Evolutionary conservation across 768 basidiomycete genomes (phyloP).

Genomic region (Leccinum pellstonianum): DNA sequence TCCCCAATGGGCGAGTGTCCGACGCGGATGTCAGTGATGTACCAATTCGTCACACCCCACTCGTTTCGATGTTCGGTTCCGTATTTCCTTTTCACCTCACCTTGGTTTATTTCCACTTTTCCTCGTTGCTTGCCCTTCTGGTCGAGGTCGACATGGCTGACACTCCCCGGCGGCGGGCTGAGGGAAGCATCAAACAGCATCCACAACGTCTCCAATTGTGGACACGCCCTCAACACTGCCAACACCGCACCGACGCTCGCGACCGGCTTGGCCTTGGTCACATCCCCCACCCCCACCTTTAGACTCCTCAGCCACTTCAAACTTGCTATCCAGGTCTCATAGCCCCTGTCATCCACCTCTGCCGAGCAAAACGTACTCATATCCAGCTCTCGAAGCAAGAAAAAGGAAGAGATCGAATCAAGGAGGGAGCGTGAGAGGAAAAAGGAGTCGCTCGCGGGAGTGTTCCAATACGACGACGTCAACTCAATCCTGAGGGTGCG

Average conservation of each 20-base stretch:
- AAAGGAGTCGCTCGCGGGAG: conserved; percentile 24
- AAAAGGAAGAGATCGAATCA: conserved; percentile 15
- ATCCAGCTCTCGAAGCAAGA: conserved; percentile 18
- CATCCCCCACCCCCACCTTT: conserved; percentile 22
- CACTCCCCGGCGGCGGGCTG: neutral
- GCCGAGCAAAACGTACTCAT: conserved; percentile 20
- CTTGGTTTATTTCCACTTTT: neutral
- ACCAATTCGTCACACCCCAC: conserved; percentile 21
- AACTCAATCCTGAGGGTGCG: conserved; percentile 20
- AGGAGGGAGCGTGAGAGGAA: conserved; percentile 17
- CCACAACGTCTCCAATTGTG: conserved; percentile 16
- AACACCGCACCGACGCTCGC: conserved; percentile 22
- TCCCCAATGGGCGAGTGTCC: conserved; percentile 27
- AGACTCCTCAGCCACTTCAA: conserved; percentile 15
- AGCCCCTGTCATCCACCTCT: conserved; percentile 22
- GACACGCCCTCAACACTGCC: conserved; percentile 22
- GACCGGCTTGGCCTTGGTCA: conserved; percentile 16
- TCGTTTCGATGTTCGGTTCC: neutral
- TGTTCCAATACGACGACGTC: conserved; percentile 30
- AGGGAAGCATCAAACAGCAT: conserved; percentile 24
- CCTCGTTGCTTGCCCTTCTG: neutral
- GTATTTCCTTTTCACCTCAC: neutral
- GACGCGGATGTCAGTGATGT: conserved; percentile 17
- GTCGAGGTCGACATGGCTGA: neutral
- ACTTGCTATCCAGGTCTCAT: conserved; percentile 12